Evolutionary conservation across 176 grass and related monocot species (phyloP).

Genomic region (Oryza rufipogon): DNA sequence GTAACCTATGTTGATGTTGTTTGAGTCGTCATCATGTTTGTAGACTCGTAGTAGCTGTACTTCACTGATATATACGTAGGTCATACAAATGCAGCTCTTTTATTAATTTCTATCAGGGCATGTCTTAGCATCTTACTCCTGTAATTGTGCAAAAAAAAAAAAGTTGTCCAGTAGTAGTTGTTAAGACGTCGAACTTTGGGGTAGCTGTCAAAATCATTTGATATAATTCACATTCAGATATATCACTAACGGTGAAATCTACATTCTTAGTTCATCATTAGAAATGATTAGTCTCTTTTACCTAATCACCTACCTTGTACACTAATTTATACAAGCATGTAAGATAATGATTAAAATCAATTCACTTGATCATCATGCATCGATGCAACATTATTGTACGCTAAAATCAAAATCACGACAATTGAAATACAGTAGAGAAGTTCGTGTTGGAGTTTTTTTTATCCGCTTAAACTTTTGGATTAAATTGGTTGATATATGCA

Average conservation of each 20-base stretch:
- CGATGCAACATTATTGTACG: neutral
- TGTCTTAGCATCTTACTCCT: neutral
- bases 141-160: neutral
- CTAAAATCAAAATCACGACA: neutral
- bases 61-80: neutral
- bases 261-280: conserved; percentile 5
- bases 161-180: neutral
- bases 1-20: neutral
- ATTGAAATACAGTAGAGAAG: neutral
- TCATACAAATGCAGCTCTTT: too few species aligned
- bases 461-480: too few species aligned
- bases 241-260: neutral
- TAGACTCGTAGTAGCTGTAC: neutral
- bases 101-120: too few species aligned
- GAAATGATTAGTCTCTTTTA: conserved; percentile 5
- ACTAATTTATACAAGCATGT: neutral
- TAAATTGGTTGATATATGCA: too few species aligned
- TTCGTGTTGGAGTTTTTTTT: too few species aligned
- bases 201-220: conserved; percentile 23
- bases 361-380: conserved; percentile 3
- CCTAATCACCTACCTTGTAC: conserved; percentile 18
- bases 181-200: neutral
- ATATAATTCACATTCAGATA: too few species aligned
- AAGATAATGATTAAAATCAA: neutral
- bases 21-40: neutral